Conservation (phyloP, 139 green algal species). For the Picochlorum costavermella region DNA sequence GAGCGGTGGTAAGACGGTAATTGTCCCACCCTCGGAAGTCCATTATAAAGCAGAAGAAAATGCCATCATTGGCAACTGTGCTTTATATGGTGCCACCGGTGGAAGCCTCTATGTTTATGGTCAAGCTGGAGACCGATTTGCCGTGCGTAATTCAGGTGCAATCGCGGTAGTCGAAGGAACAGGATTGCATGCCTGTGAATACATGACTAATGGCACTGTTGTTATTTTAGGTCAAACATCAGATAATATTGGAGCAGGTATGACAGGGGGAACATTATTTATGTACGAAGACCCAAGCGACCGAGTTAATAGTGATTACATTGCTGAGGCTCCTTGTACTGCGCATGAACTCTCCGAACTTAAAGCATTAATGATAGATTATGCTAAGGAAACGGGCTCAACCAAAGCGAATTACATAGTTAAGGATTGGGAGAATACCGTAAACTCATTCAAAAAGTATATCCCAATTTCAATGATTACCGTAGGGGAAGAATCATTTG, state of each 20-base stretch:
- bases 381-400: too few relatives aligned
- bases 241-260: conserved; percentile 92
- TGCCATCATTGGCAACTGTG: conserved; percentile 94
- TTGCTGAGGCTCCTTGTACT: too few relatives aligned
- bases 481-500: too few relatives aligned
- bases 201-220: conserved; percentile 84
- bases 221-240: conserved; percentile 48
- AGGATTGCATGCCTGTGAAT: conserved; percentile 98
- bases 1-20: conserved; percentile 83
- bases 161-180: conserved; percentile 91
- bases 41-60: conserved; percentile 50
- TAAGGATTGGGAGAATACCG: too few relatives aligned
- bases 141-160: conserved; percentile 85
- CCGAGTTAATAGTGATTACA: too few relatives aligned
- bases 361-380: too few relatives aligned
- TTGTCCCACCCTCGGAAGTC: conserved; percentile 60
- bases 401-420: too few relatives aligned
- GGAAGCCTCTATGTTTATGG: conserved; percentile 89
- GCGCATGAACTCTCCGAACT: too few relatives aligned
- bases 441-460: too few relatives aligned
- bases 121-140: conserved; percentile 64
- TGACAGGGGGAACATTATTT: conserved; percentile 96
- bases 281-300: too few relatives aligned
- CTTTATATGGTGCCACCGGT: conserved; percentile 95
- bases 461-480: too few relatives aligned